A percentile compares a stretch with the other conserved stretches of the same genome.
These are phyloP conservation scores for Calamus simplicifolius DNA, from an alignment of 176 grass and related monocot genomes.

Conservation along the genomic window DNA sequence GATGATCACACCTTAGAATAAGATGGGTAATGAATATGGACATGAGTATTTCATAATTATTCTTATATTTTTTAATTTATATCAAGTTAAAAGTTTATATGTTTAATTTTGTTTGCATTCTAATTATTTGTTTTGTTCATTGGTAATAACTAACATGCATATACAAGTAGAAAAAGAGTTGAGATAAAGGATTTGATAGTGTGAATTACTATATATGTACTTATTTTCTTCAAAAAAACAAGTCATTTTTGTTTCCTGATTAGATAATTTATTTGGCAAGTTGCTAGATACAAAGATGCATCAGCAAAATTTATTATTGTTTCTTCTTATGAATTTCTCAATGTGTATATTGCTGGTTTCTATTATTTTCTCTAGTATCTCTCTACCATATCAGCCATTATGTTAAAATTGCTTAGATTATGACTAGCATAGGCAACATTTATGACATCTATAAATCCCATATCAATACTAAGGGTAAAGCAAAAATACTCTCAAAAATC, in stretches of 20 bases:
- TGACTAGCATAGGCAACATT: conserved; percentile 30
- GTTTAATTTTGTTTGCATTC: no score
- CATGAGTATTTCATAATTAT: no score
- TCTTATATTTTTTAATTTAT: no score
- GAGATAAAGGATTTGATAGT: no score
- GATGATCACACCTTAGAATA: no score
- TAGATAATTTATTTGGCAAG: conserved; percentile 34
- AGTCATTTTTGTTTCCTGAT: conserved; percentile 39
- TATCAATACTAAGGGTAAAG: conserved; percentile 59
- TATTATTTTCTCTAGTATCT: conserved; percentile 44
- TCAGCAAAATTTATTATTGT: conserved; percentile 39
- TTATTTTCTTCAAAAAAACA: no score
- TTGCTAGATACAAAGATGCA: conserved; percentile 59
- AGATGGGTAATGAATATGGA: no score
- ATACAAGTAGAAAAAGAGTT: no score
- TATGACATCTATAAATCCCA: conserved; percentile 82
- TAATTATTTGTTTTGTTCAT: no score
- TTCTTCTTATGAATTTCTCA: conserved; percentile 13
- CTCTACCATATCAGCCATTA: conserved; percentile 60
- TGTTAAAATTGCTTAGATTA: conserved; percentile 30
- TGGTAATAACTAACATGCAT: no score
- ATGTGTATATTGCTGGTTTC: conserved; percentile 17
- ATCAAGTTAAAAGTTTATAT: no score
- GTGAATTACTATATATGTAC: no score
- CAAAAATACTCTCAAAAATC: conserved; percentile 62